These are phyloP conservation scores for Rhizopogon vulgaris DNA, from an alignment of 768 basidiomycete genomes.

Conservation along the genomic window DNA sequence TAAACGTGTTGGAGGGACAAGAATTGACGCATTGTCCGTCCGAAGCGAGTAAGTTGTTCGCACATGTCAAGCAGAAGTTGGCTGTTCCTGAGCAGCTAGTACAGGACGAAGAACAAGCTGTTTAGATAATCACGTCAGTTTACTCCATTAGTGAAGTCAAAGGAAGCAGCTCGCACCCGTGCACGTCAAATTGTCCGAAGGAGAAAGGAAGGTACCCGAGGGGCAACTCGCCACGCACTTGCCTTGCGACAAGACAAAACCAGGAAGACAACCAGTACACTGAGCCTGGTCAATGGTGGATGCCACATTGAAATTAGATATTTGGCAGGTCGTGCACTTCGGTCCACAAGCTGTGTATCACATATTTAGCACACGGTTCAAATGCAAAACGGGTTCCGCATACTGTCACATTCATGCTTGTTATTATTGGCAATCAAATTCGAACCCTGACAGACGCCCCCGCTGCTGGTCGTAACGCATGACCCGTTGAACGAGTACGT, in stretches of 20 bases:
- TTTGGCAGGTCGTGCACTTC: constrained; percentile 74
- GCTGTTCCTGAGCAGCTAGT: constrained; percentile 62
- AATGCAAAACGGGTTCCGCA: constrained; percentile 22
- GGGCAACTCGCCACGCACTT: constrained; percentile 70
- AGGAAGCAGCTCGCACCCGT: constrained; percentile 42
- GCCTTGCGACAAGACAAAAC: constrained; percentile 65
- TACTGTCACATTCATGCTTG: constrained; percentile 82
- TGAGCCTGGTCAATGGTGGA: constrained; percentile 62
- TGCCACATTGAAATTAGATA: constrained; percentile 61
- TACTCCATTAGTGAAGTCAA: neutral
- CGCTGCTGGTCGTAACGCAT: constrained; percentile 59
- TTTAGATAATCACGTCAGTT: constrained; percentile 6
- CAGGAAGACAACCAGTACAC: constrained; percentile 76
- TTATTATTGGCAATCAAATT: constrained; percentile 72
- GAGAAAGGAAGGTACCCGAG: constrained; percentile 62
- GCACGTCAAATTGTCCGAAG: constrained; percentile 70
- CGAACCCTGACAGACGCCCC: constrained; percentile 71
- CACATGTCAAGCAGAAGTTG: constrained; percentile 70
- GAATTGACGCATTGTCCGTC: constrained; percentile 68
- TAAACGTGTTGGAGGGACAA: constrained; percentile 70
- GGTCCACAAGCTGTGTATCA: constrained; percentile 61
- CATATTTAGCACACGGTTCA: constrained; percentile 1
- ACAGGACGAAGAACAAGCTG: constrained; percentile 72
- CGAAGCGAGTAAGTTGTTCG: constrained; percentile 58
- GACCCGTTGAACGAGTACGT: constrained; percentile 58